Evolutionary conservation across 1,284 basidiomycete species (phyloP), one percentile per base, ranked within the genome.

Genomic region (Trichosporon sp.): DNA sequence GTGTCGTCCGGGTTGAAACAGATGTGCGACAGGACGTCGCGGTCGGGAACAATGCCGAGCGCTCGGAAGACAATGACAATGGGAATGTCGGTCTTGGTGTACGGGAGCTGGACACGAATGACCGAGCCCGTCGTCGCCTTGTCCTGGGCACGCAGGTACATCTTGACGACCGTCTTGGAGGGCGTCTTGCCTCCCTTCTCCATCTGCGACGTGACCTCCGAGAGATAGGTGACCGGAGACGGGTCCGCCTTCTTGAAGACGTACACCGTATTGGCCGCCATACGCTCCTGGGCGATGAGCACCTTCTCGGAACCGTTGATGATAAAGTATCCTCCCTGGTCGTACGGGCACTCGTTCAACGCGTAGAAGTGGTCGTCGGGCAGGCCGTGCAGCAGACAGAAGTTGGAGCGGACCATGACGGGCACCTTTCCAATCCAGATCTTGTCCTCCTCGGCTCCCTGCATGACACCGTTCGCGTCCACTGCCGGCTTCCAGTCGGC

Each of bases 251-350:
- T 99, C 70, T 95, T 94, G 81, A 99, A 99, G 69, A 98, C 95
- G 82, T 99, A 99, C 76, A 99, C 97, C 78, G 98, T 95, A 84
- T 99, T 99, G 51, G 95, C 96, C 9, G 97, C 96, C 95, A 99
- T 99, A 66, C 97, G 90, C 83, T 99, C 96, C 82, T 99, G 96
- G 0, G 97, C 96, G 83, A 99, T 99, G 74, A 99, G 87, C 31
- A 99, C 96, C 84, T 99, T 99, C 83, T 99, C 96, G 1, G 97
- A 99, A 31, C 96, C 96, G 77, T 98, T 99, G 86, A 99, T 98
- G 82, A 99, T 93, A 82, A 99, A 99, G 84, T 99, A 99, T 71
- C 96, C 96, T 81, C 96, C 96, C 67, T 93, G 77, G 83, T 99
- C 97, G 80, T 95, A 96, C 1, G 96, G 96, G 78, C 96, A 99